Evolutionary conservation across 352 stramenopile genomes (phyloP).

Genomic region (Elongisporangium undulatum): DNA sequence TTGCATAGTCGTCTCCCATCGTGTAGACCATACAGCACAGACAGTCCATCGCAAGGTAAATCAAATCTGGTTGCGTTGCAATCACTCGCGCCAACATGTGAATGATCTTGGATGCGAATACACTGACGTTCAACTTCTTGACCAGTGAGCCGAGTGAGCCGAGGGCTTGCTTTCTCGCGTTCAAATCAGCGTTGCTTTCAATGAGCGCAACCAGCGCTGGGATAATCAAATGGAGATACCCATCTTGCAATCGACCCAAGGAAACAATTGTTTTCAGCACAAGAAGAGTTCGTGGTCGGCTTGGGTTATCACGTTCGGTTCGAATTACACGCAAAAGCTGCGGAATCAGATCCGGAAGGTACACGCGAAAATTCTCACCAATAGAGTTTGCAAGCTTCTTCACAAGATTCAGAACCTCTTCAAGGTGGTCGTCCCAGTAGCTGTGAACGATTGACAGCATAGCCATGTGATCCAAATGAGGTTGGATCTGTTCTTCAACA

Average conservation of each 20-base stretch:
- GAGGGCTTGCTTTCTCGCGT: constrained; percentile 75
- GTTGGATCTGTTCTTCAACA: constrained; percentile 95
- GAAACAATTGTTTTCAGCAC: constrained; percentile 80
- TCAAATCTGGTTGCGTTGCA: constrained; percentile 72
- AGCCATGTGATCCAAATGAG: constrained; percentile 78
- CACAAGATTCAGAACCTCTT: constrained; percentile 96
- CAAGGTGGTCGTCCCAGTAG: constrained; percentile 92
- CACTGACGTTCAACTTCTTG: constrained; percentile 88
- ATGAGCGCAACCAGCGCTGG: constrained; percentile 79
- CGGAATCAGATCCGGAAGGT: constrained; percentile 84
- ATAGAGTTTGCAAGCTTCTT: constrained; percentile 89
- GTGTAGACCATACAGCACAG: constrained; percentile 88
- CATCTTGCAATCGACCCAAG: constrained; percentile 69
- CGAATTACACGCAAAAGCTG: constrained; percentile 86
- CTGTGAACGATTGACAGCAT: constrained; percentile 80
- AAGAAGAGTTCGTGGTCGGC: constrained; percentile 65
- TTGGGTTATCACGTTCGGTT: constrained; percentile 62
- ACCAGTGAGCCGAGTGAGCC: constrained; percentile 79
- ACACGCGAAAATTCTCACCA: constrained; percentile 85
- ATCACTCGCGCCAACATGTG: constrained; percentile 86
- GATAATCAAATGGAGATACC: constrained; percentile 84
- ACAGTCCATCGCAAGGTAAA: constrained; percentile 87
- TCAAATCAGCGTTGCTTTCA: constrained; percentile 77
- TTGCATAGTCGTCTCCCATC: constrained; percentile 86
- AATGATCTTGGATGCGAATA: constrained; percentile 89